phyloP scores from a whole-genome alignment of 768 basidiomycete species.

The Termitomyces sp. region DNA sequence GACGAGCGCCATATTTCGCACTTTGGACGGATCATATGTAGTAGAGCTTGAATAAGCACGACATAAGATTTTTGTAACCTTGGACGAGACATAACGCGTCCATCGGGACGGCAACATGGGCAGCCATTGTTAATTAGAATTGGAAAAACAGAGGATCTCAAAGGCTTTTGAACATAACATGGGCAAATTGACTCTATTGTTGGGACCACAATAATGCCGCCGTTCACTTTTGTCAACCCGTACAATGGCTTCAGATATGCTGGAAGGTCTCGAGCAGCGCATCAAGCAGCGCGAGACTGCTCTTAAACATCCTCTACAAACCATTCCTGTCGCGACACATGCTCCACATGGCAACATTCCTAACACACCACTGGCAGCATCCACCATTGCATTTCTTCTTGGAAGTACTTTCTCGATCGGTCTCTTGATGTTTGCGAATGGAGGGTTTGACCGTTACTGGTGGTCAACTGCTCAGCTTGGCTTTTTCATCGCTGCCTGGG shows the following conservation, averaged over 20 bases:
- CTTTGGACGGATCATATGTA: conserved; percentile 31
- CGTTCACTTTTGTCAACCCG: conserved; percentile 11
- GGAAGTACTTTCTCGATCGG: conserved; percentile 68
- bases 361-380: conserved; percentile 82
- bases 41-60: conserved; percentile 25
- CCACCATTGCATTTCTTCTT: conserved; percentile 79
- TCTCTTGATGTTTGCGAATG: conserved; percentile 37
- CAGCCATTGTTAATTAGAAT: background rate
- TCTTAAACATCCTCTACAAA: conserved; percentile 41
- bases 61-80: background rate
- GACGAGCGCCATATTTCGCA: conserved; percentile 82
- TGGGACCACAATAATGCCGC: conserved; percentile 11
- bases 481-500: conserved; percentile 79
- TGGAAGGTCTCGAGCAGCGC: conserved; percentile 34
- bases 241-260: conserved; percentile 24
- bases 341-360: conserved; percentile 57
- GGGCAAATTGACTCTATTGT: conserved; percentile 20
- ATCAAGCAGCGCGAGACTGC: conserved; percentile 34
- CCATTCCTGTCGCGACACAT: conserved; percentile 36
- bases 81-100: conserved; percentile 7
- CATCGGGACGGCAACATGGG: conserved; percentile 17
- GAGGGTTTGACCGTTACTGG: conserved; percentile 40
- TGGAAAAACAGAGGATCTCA: background rate
- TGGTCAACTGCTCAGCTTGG: conserved; percentile 76
- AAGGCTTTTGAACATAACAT: conserved; percentile 19